Percentiles rank a stretch among this genome's conserved stretches.
Conservation (phyloP, 1,284 basidiomycete species). For the Ganoderma resinaceum region DNA sequence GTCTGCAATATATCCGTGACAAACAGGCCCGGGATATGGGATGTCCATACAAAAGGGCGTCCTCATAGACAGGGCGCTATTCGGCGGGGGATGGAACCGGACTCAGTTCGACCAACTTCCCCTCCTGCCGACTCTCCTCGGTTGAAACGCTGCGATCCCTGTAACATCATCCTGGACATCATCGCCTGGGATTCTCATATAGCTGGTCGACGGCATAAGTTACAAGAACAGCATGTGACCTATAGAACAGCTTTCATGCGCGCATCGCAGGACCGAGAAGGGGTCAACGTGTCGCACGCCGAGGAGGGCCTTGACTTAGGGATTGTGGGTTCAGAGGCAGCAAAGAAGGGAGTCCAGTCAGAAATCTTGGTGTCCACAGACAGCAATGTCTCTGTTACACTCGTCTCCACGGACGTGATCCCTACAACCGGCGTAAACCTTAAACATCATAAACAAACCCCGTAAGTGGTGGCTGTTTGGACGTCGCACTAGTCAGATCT, state of each 20-base stretch:
- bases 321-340: conserved; percentile 39
- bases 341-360: conserved; percentile 34
- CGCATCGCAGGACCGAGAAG: conserved; percentile 34
- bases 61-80: not conserved
- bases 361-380: not conserved
- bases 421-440: not conserved
- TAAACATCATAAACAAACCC: not conserved
- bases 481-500: not conserved
- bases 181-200: conserved; percentile 20
- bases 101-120: not conserved
- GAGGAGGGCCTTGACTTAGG: conserved; percentile 43
- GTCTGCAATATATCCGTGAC: not conserved
- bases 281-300: conserved; percentile 30
- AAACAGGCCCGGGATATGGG: not conserved
- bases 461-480: not conserved
- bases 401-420: not conserved
- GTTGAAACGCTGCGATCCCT: not conserved
- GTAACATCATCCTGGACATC: conserved; percentile 36
- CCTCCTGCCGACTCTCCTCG: not conserved
- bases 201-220: conserved; percentile 6
- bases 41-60: not conserved
- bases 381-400: not conserved
- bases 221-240: conserved; percentile 19
- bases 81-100: not conserved
- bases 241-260: conserved; percentile 35